Evolutionary conservation across 495 filamentous ascomycete genomes (phyloP).

Genomic region (Daldinia loculata): DNA sequence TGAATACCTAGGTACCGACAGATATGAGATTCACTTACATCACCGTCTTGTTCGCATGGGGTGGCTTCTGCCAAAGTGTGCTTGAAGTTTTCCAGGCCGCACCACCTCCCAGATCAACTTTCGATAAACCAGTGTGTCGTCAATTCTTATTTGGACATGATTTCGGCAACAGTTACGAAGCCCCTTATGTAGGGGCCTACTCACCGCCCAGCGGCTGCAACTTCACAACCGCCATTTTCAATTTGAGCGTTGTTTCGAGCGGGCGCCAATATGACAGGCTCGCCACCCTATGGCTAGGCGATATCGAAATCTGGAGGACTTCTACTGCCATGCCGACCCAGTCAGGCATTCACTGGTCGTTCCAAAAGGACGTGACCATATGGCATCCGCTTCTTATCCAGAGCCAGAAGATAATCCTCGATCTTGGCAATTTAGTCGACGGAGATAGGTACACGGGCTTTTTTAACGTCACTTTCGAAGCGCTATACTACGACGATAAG

Average conservation of each 20-base stretch:
- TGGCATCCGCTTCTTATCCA: slow-evolving; percentile 72
- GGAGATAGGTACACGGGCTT: slow-evolving; percentile 75
- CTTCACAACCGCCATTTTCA: slow-evolving; percentile 83
- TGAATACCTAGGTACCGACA: not conserved
- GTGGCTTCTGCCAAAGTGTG: slow-evolving; percentile 14
- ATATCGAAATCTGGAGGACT: slow-evolving; percentile 84
- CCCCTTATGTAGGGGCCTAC: slow-evolving; percentile 79
- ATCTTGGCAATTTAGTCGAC: slow-evolving; percentile 80
- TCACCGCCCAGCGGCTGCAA: slow-evolving; percentile 74
- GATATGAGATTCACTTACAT: slow-evolving; percentile 7
- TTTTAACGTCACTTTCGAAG: slow-evolving; percentile 85
- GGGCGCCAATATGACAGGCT: slow-evolving; percentile 85
- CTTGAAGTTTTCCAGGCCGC: slow-evolving; percentile 43
- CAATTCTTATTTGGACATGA: slow-evolving; percentile 70
- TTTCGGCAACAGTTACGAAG: slow-evolving; percentile 80
- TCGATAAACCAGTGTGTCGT: slow-evolving; percentile 24
- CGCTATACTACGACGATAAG: slow-evolving; percentile 70
- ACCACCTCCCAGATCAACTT: slow-evolving; percentile 32
- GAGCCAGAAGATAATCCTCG: slow-evolving; percentile 80
- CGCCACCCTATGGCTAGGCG: slow-evolving; percentile 80
- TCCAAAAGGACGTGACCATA: slow-evolving; percentile 84
- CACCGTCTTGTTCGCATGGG: slow-evolving; percentile 18
- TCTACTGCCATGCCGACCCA: slow-evolving; percentile 85
- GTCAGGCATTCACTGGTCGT: slow-evolving; percentile 75
- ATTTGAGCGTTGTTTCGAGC: slow-evolving; percentile 77